Evolutionary conservation across 345 rosid species (phyloP), one percentile per base, ranked within the genome.

Genomic region (Euphorbia pulcherrima): DNA sequence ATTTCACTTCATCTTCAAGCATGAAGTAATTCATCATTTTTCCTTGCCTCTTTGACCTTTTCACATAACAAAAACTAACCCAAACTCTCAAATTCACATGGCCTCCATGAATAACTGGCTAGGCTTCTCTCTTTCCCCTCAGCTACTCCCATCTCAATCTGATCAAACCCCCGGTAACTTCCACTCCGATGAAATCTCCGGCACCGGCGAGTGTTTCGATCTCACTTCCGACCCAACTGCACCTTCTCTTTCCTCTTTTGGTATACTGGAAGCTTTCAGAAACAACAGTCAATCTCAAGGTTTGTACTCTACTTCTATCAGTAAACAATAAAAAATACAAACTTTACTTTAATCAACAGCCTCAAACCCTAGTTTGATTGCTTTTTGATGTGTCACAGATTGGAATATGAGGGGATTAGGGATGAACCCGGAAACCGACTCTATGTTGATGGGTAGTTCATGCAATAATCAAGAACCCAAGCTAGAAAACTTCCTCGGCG

Each of bases 201-300:
- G 61, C 14, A 16, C 73, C 23, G 88, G 88, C 13, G 88, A 77
- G 55, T 79, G 87, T 75, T 87, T 77, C 68, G 82, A 77, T 81
- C 78, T 80, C 54, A 24, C 84, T 65, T 65, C 80, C 6, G 81
- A 75, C 52, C 68, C 87, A 21, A 74, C 89, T 41, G 67, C 65
- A 41, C 77, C 77, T 47, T 60, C 83, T 68, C 77, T 81, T 60
- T 72, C 86, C 23, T 68, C 88, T 64, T 87, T 80, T 62, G 88
- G 85, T 70, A 81, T 74, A 41, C 86, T 84, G 71, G 90, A 89
- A 79, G 82, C 84, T 58, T 84, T 84, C 86, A 73, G 72, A 77
- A 85, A 78, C 82, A 81, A 81, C 82, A 81, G 80, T 72, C 85
- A 69, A 47, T 77, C 84, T 82, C 96, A 85, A 83, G 96, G 90